A percentile compares a stretch with the other conserved stretches of the same genome.
phyloP scores from a whole-genome alignment of 2,329 filamentous ascomycete species.

The Penicillium sp. region DNA sequence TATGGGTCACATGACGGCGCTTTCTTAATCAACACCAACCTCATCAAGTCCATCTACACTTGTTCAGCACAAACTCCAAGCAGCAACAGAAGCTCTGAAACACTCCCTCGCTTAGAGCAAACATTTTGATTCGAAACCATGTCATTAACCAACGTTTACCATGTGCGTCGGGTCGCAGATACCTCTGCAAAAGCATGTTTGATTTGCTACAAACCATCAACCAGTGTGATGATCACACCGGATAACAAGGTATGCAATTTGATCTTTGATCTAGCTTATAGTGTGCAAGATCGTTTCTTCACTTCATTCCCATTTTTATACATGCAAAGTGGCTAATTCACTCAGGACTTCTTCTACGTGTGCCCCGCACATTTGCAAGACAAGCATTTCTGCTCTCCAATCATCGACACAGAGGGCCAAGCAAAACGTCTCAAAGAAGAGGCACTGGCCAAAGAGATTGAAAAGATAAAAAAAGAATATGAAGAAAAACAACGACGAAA shows the following conservation, averaged over 20 bases:
- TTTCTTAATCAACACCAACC: constrained; percentile 7
- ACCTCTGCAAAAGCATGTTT: constrained; percentile 80
- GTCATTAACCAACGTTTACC: constrained; percentile 71
- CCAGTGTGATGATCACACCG: constrained; percentile 82
- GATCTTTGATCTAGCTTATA: neutral
- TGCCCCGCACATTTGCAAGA: constrained; percentile 83
- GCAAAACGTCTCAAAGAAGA: constrained; percentile 46
- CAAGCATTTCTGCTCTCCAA: constrained; percentile 68
- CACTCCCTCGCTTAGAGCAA: too few species aligned
- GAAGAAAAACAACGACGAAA: constrained; percentile 75
- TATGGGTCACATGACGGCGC: constrained; percentile 23
- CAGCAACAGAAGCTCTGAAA: neutral
- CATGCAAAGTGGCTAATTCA: neutral
- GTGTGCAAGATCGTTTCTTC: neutral
- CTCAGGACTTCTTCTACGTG: constrained; percentile 85
- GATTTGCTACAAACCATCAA: constrained; percentile 85
- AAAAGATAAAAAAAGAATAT: constrained; percentile 55
- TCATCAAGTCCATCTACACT: constrained; percentile 5
- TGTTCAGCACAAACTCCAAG: neutral
- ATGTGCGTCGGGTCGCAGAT: constrained; percentile 83
- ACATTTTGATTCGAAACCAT: constrained; percentile 11
- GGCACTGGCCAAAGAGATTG: constrained; percentile 47
- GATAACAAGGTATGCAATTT: constrained; percentile 72
- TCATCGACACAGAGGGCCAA: constrained; percentile 46
- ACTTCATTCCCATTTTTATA: neutral